Evolutionary conservation across 805 yeast species (phyloP).

Genomic region (Saturnispora ahearnii): DNA sequence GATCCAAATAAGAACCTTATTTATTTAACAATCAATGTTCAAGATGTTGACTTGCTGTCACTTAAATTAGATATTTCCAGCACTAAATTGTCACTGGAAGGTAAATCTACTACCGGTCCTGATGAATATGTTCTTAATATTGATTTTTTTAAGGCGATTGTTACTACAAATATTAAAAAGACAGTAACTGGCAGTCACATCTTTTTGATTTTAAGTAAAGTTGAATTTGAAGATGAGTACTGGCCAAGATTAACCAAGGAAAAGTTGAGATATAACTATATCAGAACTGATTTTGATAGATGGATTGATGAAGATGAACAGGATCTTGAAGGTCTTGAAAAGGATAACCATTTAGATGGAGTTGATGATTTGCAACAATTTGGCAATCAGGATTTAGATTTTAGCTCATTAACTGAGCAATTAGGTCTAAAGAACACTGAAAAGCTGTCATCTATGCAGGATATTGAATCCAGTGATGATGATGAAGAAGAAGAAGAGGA

Average conservation of each 20-base stretch:
- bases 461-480: conserved; percentile 22
- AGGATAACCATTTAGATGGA: conserved; percentile 18
- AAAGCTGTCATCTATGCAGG: conserved; percentile 15
- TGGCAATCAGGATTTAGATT: conserved; percentile 22
- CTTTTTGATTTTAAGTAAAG: conserved; percentile 61
- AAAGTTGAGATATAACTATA: conserved; percentile 65
- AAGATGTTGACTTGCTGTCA: conserved; percentile 43
- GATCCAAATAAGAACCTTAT: conserved; percentile 68
- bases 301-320: conserved; percentile 99
- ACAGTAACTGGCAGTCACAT: conserved; percentile 56
- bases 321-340: conserved; percentile 48
- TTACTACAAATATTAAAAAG: conserved; percentile 51
- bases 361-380: conserved; percentile 18
- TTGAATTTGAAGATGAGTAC: conserved; percentile 57
- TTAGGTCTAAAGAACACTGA: conserved; percentile 45
- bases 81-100: conserved; percentile 42
- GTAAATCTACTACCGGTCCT: conserved; percentile 38
- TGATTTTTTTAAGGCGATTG: conserved; percentile 71
- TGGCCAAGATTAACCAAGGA: conserved; percentile 96
- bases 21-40: conserved; percentile 62
- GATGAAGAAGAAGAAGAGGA: conserved; percentile 16
- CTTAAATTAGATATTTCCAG: conserved; percentile 47
- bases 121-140: conserved; percentile 49
- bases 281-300: conserved; percentile 91
- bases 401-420: conserved; percentile 22